Evolutionary conservation across 495 filamentous ascomycete species (phyloP).

Genomic region (Neurospora sp.): DNA sequence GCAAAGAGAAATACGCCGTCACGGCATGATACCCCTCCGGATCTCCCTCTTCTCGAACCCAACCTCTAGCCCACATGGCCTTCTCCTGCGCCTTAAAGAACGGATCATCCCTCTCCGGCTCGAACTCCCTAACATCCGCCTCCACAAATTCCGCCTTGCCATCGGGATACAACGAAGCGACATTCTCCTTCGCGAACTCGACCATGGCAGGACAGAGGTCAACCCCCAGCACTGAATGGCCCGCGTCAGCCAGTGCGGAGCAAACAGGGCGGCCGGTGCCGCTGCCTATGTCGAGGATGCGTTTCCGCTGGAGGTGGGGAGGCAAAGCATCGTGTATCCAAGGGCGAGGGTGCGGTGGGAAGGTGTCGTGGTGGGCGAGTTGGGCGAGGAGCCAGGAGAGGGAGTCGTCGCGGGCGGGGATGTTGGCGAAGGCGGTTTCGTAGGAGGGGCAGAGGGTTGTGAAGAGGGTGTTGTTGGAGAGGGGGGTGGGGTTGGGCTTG

Average conservation of each 20-base stretch:
- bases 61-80: neutral
- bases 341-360: neutral
- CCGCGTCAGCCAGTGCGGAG: conserved; percentile 18
- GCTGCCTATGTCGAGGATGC: conserved; percentile 27
- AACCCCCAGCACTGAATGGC: conserved; percentile 27
- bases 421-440: conserved; percentile 9
- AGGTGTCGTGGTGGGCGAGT: neutral
- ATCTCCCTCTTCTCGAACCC: neutral
- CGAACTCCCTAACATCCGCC: conserved; percentile 20
- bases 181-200: conserved; percentile 15
- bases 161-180: conserved; percentile 5
- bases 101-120: neutral
- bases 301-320: neutral
- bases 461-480: conserved; percentile 8
- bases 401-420: neutral
- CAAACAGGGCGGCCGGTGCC: conserved; percentile 33
- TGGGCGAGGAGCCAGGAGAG: conserved; percentile 9
- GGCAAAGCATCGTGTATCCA: neutral
- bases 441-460: conserved; percentile 10
- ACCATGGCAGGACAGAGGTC: conserved; percentile 28
- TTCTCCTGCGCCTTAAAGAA: neutral
- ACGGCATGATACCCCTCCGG: conserved; percentile 5
- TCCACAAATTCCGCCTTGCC: conserved; percentile 16
- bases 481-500: neutral
- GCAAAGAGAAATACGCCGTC: conserved; percentile 10